Percentiles rank a stretch among this genome's conserved stretches.
phyloP scores from a whole-genome alignment of 2,329 filamentous ascomycete genomes.

The Metarhizium sp. region DNA sequence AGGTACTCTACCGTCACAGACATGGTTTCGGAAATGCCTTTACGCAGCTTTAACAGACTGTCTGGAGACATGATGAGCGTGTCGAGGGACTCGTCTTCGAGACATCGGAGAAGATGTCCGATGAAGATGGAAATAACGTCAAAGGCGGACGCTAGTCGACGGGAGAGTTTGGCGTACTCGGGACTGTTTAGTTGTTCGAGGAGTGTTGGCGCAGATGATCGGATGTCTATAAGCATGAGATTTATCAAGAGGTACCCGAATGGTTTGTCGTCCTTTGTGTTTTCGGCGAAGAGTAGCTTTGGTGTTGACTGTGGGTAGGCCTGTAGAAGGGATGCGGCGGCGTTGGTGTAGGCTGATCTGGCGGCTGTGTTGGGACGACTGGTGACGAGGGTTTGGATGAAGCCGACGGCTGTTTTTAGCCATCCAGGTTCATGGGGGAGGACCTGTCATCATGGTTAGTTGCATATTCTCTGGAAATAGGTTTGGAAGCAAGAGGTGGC shows the following conservation, averaged over 20 bases:
- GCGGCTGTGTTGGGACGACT: constrained; percentile 45
- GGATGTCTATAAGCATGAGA: constrained; percentile 56
- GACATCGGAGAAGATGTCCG: constrained; percentile 43
- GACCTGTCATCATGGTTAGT: constrained; percentile 25
- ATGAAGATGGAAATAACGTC: constrained; percentile 54
- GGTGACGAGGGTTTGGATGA: constrained; percentile 44
- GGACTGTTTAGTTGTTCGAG: constrained; percentile 47
- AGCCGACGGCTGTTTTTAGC: constrained; percentile 36
- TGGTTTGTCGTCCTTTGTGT: constrained; percentile 35
- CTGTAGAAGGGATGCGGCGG: constrained; percentile 47
- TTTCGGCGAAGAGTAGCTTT: constrained; percentile 42
- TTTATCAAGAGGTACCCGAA: constrained; percentile 55
- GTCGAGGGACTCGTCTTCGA: constrained; percentile 36
- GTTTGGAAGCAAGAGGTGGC: constrained; percentile 11
- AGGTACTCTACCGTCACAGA: constrained; percentile 56
- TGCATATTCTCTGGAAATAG: neutral
- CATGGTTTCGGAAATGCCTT: constrained; percentile 52
- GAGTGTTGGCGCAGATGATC: constrained; percentile 51
- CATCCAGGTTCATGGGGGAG: constrained; percentile 42
- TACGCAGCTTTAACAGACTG: constrained; percentile 51
- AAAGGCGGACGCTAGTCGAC: constrained; percentile 49
- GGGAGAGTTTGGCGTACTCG: constrained; percentile 39
- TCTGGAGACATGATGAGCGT: constrained; percentile 43
- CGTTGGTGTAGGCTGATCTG: constrained; percentile 49
- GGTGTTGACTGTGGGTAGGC: constrained; percentile 38